Evolutionary conservation across 169 alveolate species (phyloP).

Genomic region (Nephromyces sp.): DNA sequence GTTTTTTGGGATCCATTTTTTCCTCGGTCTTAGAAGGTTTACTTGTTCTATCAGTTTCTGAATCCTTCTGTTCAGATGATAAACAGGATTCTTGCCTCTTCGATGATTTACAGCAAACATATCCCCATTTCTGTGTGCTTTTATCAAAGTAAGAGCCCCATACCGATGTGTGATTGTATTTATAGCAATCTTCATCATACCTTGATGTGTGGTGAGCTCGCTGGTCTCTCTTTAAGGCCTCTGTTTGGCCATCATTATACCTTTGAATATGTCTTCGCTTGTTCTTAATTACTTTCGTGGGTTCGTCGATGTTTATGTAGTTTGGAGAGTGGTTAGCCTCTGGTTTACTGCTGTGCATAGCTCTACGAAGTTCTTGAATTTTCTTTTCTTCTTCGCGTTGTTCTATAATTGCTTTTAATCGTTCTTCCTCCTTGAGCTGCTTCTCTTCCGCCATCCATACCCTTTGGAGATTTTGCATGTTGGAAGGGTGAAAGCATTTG

Average conservation of each 20-base stretch:
- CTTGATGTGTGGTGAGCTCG: too few relatives aligned
- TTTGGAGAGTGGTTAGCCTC: neutral
- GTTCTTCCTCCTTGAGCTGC: slow-evolving; percentile 72
- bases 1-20: too few relatives aligned
- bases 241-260: too few relatives aligned
- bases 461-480: slow-evolving; percentile 78
- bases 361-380: slow-evolving; percentile 76
- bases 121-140: neutral
- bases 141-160: neutral
- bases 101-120: neutral
- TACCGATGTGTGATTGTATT: neutral
- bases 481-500: slow-evolving; percentile 88
- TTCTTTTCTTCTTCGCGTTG: slow-evolving; percentile 86
- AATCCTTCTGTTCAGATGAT: too few relatives aligned
- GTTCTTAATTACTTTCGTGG: too few relatives aligned
- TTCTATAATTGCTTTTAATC: slow-evolving; percentile 79
- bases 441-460: slow-evolving; percentile 93
- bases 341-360: slow-evolving; percentile 35
- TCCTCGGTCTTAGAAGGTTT: too few relatives aligned
- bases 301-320: neutral
- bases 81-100: neutral
- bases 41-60: too few relatives aligned
- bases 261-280: too few relatives aligned
- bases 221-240: too few relatives aligned
- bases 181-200: neutral